Evolutionary conservation across 768 basidiomycete genomes (phyloP).

Genomic region (Suillus ampliporus): DNA sequence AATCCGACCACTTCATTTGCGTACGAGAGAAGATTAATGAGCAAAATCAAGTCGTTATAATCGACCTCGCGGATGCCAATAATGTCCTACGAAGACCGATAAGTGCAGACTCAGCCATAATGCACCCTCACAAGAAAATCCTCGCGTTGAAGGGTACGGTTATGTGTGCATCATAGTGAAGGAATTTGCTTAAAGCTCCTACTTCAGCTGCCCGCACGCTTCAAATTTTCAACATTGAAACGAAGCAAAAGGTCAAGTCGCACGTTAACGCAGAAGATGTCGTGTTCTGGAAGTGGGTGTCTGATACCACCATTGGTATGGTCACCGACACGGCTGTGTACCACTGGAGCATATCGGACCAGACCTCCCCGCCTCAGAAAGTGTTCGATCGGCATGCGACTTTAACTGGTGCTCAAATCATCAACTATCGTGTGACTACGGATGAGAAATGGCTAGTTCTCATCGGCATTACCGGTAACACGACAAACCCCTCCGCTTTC

Average conservation of each 20-base stretch:
- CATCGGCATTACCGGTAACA: conserved; percentile 91
- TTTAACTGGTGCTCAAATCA: conserved; percentile 95
- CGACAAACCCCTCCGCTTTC: conserved; percentile 93
- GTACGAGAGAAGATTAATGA: conserved; percentile 95
- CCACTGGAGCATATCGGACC: conserved; percentile 85
- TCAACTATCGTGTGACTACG: conserved; percentile 92
- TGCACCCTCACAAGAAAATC: conserved; percentile 97
- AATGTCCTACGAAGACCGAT: conserved; percentile 96
- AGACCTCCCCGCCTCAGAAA: conserved; percentile 84
- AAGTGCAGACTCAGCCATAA: conserved; percentile 98
- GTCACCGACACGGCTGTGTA: conserved; percentile 93
- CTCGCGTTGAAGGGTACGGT: conserved; percentile 85
- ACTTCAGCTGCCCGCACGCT: conserved; percentile 85
- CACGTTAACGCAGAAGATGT: conserved; percentile 93
- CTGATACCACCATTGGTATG: conserved; percentile 88
- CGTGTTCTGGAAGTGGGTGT: conserved; percentile 99
- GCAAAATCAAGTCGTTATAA: conserved; percentile 97
- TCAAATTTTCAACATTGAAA: conserved; percentile 97
- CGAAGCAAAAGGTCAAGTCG: conserved; percentile 97
- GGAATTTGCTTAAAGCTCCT: conserved; percentile 16
- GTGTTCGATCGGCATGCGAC: conserved; percentile 96
- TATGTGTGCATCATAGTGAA: background rate
- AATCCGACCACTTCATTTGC: conserved; percentile 98
- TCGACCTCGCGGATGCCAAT: conserved; percentile 97
- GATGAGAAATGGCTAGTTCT: conserved; percentile 99